Conservation (phyloP, 441 rosid genomes). For the Erysimum cheiri region DNA sequence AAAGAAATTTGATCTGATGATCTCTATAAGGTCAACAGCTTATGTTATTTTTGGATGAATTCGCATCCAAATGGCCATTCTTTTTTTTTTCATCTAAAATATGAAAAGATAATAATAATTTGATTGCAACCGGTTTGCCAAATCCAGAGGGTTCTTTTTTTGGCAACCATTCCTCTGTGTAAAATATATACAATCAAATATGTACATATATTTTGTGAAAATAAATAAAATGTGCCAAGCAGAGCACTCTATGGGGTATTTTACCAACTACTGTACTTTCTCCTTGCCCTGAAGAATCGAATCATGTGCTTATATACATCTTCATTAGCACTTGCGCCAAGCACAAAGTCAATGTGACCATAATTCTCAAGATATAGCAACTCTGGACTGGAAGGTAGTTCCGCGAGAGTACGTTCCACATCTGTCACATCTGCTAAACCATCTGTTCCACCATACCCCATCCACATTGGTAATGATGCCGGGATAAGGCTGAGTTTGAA, state of each 20-base stretch:
- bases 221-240: neutral
- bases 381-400: slow-evolving; percentile 64
- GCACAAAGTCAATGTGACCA: slow-evolving; percentile 81
- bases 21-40: neutral
- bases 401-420: slow-evolving; percentile 62
- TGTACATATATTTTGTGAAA: neutral
- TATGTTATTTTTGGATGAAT: neutral
- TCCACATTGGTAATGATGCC: slow-evolving; percentile 76
- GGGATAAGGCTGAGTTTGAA: slow-evolving; percentile 73
- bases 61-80: neutral
- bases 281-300: slow-evolving; percentile 61
- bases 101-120: no score
- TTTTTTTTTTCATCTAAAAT: neutral
- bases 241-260: neutral
- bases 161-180: no score
- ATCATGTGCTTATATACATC: slow-evolving; percentile 67
- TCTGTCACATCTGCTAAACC: slow-evolving; percentile 70
- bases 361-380: slow-evolving; percentile 76
- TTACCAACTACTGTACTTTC: slow-evolving; percentile 53
- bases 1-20: neutral
- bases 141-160: no score
- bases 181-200: slow-evolving; percentile 9
- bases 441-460: slow-evolving; percentile 86
- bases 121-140: neutral
- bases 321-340: slow-evolving; percentile 62